Conservation (phyloP, 352 stramenopile species). For the Globisporangium cederbergense region DNA sequence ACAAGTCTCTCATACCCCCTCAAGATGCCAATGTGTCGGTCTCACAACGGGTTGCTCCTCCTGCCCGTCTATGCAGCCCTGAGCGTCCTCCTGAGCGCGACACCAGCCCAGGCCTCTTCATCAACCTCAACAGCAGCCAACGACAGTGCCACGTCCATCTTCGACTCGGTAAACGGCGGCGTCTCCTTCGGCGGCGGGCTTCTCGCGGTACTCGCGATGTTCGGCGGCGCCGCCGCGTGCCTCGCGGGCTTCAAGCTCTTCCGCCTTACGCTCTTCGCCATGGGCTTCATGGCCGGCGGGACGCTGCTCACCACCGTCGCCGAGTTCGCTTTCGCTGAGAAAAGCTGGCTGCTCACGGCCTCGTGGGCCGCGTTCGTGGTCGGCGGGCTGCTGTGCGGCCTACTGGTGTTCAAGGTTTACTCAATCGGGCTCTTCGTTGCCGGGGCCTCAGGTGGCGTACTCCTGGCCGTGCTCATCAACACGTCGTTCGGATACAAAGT, state of each 20-base stretch:
- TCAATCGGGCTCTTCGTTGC: constrained; percentile 50
- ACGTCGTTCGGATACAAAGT: constrained; percentile 49
- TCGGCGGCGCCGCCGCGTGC: constrained; percentile 26
- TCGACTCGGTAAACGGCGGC: constrained; percentile 29
- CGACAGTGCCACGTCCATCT: constrained; percentile 25
- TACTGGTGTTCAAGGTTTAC: constrained; percentile 46
- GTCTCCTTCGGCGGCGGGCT: constrained; percentile 34
- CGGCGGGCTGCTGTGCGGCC: constrained; percentile 40
- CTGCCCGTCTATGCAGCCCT: not conserved
- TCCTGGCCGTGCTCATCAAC: constrained; percentile 43
- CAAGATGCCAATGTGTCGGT: not conserved
- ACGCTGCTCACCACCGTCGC: constrained; percentile 36
- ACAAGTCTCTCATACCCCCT: not conserved
- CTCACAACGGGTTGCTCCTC: not conserved
- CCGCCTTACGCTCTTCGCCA: constrained; percentile 48
- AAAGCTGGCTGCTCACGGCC: constrained; percentile 36
- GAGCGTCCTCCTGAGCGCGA: not conserved
- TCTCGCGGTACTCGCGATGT: constrained; percentile 35
- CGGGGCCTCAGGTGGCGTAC: constrained; percentile 36
- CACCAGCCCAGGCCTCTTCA: not conserved
- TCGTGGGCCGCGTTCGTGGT: constrained; percentile 53
- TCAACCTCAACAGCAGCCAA: not conserved
- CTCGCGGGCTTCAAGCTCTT: constrained; percentile 56
- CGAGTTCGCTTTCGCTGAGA: constrained; percentile 30
- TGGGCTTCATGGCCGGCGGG: constrained; percentile 49